Percentiles rank a stretch among this genome's conserved stretches.
These are phyloP conservation scores for Botryotinia narcissicola DNA, from an alignment of 2,329 filamentous ascomycete species.

Conservation along the genomic window DNA sequence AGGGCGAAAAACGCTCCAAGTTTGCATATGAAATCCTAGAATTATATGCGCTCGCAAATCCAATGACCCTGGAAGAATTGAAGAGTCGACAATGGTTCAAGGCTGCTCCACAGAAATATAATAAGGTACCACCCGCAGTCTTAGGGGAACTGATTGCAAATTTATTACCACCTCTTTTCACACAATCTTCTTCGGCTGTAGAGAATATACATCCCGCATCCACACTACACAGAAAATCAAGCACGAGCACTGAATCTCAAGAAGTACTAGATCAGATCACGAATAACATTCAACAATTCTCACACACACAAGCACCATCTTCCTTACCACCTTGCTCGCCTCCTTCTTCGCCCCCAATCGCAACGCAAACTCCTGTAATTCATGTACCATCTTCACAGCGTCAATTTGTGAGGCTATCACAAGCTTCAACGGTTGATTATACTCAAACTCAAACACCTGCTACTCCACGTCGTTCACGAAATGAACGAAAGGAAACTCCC, in stretches of 20 bases:
- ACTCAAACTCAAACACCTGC: constrained; percentile 24
- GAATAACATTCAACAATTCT: constrained; percentile 33
- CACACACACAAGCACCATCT: constrained; percentile 21
- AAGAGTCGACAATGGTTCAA: constrained; percentile 54
- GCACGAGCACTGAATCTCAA: constrained; percentile 34
- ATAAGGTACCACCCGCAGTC: constrained; percentile 55
- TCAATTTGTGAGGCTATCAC: constrained; percentile 25
- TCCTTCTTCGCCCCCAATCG: background rate
- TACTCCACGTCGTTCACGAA: background rate
- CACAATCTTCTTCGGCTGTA: constrained; percentile 16
- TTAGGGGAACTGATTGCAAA: constrained; percentile 59
- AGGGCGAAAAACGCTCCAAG: constrained; percentile 20
- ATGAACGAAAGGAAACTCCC: constrained; percentile 15
- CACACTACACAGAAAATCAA: background rate
- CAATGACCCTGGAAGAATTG: constrained; percentile 52
- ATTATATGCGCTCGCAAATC: constrained; percentile 62
- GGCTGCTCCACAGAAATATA: constrained; percentile 49
- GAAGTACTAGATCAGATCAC: constrained; percentile 35
- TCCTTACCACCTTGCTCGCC: background rate
- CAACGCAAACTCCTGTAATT: background rate
- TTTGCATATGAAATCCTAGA: constrained; percentile 53
- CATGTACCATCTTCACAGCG: constrained; percentile 7
- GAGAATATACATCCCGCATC: background rate
- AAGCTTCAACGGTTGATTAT: constrained; percentile 38
- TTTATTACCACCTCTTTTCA: constrained; percentile 52